A percentile compares a stretch with the other conserved stretches of the same genome.
phyloP scores from a whole-genome alignment of 352 stramenopile species.

The Phytophthora lateralis region DNA sequence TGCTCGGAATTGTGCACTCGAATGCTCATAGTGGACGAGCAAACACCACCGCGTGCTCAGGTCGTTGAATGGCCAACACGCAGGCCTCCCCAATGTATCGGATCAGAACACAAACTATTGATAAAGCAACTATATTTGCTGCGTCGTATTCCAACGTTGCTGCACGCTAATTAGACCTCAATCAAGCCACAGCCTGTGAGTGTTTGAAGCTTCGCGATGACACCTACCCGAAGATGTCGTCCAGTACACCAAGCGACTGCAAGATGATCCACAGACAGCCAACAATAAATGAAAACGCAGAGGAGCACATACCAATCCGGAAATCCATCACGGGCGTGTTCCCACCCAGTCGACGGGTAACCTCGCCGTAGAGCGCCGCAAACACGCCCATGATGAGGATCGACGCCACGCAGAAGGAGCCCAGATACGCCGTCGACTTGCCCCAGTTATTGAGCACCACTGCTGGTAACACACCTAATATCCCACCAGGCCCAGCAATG shows the following conservation, averaged over 20 bases:
- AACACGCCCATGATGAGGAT: slow-evolving; percentile 90
- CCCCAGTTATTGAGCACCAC: slow-evolving; percentile 28
- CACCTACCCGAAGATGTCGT: slow-evolving; percentile 56
- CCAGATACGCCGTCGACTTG: slow-evolving; percentile 76
- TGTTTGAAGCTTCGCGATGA: not conserved
- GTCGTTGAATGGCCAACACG: not conserved
- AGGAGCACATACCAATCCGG: slow-evolving; percentile 53
- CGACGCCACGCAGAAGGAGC: slow-evolving; percentile 83
- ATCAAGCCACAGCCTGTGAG: too few relatives aligned
- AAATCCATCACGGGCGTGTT: slow-evolving; percentile 45
- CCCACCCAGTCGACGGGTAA: slow-evolving; percentile 40
- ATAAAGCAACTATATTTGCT: slow-evolving; percentile 4
- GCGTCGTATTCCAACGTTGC: too few relatives aligned
- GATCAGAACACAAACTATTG: slow-evolving; percentile 3
- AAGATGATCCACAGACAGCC: slow-evolving; percentile 76
- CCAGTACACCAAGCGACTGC: slow-evolving; percentile 56
- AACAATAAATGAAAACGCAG: slow-evolving; percentile 59
- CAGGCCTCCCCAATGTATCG: not conserved
- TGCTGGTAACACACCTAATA: slow-evolving; percentile 85
- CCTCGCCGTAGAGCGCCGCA: slow-evolving; percentile 74
- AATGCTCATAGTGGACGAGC: slow-evolving; percentile 55
- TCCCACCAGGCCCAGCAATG: slow-evolving; percentile 61
- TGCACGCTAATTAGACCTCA: too few relatives aligned
- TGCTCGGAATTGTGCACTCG: slow-evolving; percentile 78
- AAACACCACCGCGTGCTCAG: not conserved